These are phyloP conservation scores for Marasmius tenuissimus DNA, from an alignment of 1,284 basidiomycete genomes.

Conservation along the genomic window DNA sequence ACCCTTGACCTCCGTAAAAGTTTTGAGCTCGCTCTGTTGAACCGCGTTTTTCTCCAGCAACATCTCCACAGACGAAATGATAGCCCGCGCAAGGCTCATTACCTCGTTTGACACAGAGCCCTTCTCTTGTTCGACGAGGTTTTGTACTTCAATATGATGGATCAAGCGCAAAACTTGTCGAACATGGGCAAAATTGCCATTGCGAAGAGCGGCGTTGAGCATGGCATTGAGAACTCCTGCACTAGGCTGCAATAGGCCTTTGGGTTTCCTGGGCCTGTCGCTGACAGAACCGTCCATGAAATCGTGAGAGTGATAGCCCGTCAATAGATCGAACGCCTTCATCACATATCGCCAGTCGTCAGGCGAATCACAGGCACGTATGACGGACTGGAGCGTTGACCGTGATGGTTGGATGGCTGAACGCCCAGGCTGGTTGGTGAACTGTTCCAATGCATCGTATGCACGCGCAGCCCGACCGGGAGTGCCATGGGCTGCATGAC, in stretches of 20 bases:
- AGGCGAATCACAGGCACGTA: conserved; percentile 57
- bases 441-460: conserved; percentile 62
- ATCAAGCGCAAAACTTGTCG: conserved; percentile 61
- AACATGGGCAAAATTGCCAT: conserved; percentile 45
- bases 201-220: conserved; percentile 51
- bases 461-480: conserved; percentile 40
- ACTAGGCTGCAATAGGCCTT: conserved; percentile 43
- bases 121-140: conserved; percentile 19
- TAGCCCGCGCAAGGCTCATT: conserved; percentile 35
- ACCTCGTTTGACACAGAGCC: conserved; percentile 21
- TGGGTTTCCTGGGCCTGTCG: conserved; percentile 30
- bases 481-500: conserved; percentile 45
- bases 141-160: conserved; percentile 38
- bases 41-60: conserved; percentile 20
- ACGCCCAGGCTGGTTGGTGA: conserved; percentile 35
- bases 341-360: conserved; percentile 60
- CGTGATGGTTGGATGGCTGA: conserved; percentile 46
- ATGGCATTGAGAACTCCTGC: conserved; percentile 51
- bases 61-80: conserved; percentile 32
- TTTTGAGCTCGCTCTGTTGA: conserved; percentile 19
- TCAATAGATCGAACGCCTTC: conserved; percentile 64
- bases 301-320: conserved; percentile 54
- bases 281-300: conserved; percentile 47
- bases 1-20: conserved; percentile 22
- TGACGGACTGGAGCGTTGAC: conserved; percentile 55